Percentiles rank a stretch among this genome's conserved stretches.
These are phyloP conservation scores for Oryza officinalis DNA, from an alignment of 176 grass and related monocot species.

Conservation along the genomic window DNA sequence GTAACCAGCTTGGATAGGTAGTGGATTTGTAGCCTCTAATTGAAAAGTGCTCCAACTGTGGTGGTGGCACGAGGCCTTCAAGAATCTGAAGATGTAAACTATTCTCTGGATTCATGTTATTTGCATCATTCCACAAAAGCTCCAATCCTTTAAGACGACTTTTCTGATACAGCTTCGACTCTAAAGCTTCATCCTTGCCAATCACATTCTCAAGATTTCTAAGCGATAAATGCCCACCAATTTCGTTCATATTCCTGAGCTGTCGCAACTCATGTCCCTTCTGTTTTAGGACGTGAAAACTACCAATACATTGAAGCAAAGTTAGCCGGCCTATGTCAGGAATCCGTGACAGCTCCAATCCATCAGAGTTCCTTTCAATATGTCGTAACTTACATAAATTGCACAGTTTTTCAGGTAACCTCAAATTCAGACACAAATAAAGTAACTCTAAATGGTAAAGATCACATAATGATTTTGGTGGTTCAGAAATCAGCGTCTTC, in stretches of 20 bases:
- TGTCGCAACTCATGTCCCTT: slow-evolving; percentile 19
- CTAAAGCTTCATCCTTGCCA: neutral
- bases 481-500: neutral
- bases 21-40: neutral
- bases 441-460: slow-evolving; percentile 36
- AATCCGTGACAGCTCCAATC: neutral
- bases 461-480: neutral
- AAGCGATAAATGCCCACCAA: neutral
- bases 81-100: slow-evolving; percentile 7
- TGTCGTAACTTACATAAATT: neutral
- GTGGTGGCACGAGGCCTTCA: slow-evolving; percentile 6
- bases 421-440: neutral
- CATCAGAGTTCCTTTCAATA: neutral
- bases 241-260: slow-evolving; percentile 3
- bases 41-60: neutral
- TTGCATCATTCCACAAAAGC: neutral
- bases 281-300: neutral
- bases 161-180: neutral
- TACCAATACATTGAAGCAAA: neutral
- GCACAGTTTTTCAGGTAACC: neutral
- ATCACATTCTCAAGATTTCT: slow-evolving; percentile 1
- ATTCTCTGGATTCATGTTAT: neutral
- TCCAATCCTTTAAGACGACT: neutral
- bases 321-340: slow-evolving; percentile 14
- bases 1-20: slow-evolving; percentile 13